Evolutionary conservation across 2,329 filamentous ascomycete species (phyloP), one percentile per base, ranked within the genome.

Genomic region (Pseudogymnoascus sp.): DNA sequence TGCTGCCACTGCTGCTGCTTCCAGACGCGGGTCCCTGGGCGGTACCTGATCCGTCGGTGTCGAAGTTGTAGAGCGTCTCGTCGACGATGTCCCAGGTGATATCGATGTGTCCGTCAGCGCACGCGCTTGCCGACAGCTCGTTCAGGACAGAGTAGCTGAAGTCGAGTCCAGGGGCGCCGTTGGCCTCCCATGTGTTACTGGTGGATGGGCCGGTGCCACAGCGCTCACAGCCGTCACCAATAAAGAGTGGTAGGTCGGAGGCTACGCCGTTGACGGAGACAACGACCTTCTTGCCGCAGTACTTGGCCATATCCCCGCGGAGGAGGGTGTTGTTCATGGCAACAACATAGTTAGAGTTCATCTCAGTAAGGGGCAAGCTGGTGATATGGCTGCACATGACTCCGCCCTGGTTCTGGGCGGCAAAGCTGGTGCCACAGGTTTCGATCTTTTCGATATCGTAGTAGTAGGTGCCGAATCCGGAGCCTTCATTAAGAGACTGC

Each of bases 251-350:
- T 12, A 55, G 45, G 45, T 19, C 9, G 25, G 45, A 55, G 41
- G 22, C 45, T 19, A 14, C 45, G 25, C 45, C 45, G 45, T 55
- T 30, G 25, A 55, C 45, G 19, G 45, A 30, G 12, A 55, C 45
- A 19, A 55, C 25, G 45, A 55, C 45, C 8, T 33, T 55, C 25
- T 55, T 55, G 45, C 45, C 45, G 25, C 45, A 55, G 45, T 55
- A 55, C 25, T 55, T 28, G 25, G 25, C 25, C 25, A 55, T 16
- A 8, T 55, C 45, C n/a, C 23, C 25, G 45, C 25, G 5, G 8
- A 55, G 25, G 28, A 30, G 23, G 45, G 45, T 55, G 45, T 55
- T 55, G 45, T 55, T 55, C 45, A 55, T 55, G 45, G 45, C 45
- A 12, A 55, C 45, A 30, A 55, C 45, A 12, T 55, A 55, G 45